These are phyloP conservation scores for Quercus lobata DNA, from an alignment of 331 rosid genomes.

Conservation along the genomic window DNA sequence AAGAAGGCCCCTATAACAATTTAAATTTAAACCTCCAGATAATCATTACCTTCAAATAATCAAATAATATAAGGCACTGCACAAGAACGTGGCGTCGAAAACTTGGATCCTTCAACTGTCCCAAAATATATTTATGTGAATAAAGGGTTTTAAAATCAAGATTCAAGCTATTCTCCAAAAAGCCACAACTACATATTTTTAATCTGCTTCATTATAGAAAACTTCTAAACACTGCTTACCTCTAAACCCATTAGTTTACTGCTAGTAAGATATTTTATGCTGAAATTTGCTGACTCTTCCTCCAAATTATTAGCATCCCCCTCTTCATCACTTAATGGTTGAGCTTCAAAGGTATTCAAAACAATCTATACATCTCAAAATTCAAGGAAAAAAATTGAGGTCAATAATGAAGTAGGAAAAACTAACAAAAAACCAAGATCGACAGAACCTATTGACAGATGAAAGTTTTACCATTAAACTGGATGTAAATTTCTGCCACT, in stretches of 20 bases:
- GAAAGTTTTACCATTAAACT: slow-evolving; percentile 58
- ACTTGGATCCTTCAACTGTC: slow-evolving; percentile 91
- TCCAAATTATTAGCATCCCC: slow-evolving; percentile 91
- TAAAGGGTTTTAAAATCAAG: slow-evolving; percentile 9
- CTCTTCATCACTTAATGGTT: slow-evolving; percentile 93
- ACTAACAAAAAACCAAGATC: neutral
- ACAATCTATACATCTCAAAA: slow-evolving; percentile 54
- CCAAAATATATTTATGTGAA: slow-evolving; percentile 4
- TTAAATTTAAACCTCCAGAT: neutral
- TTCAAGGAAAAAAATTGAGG: slow-evolving; percentile 1
- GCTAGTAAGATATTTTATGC: slow-evolving; percentile 97
- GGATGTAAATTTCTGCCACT: slow-evolving; percentile 88
- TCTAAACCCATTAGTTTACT: slow-evolving; percentile 95
- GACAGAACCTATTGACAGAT: neutral
- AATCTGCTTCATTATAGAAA: slow-evolving; percentile 5
- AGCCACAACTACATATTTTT: neutral
- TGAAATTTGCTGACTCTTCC: slow-evolving; percentile 83
- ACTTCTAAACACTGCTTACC: slow-evolving; percentile 40
- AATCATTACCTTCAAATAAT: slow-evolving; percentile 76
- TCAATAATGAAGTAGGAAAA: slow-evolving; percentile 15
- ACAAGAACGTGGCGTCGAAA: slow-evolving; percentile 91
- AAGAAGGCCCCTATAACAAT: neutral
- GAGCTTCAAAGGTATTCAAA: slow-evolving; percentile 85
- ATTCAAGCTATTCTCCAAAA: slow-evolving; percentile 12
- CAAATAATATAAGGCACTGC: slow-evolving; percentile 93